A percentile compares a stretch with the other conserved stretches of the same genome.
These are phyloP conservation scores for Aspergillus floridensis DNA, from an alignment of 2,329 filamentous ascomycete species.

Conservation along the genomic window DNA sequence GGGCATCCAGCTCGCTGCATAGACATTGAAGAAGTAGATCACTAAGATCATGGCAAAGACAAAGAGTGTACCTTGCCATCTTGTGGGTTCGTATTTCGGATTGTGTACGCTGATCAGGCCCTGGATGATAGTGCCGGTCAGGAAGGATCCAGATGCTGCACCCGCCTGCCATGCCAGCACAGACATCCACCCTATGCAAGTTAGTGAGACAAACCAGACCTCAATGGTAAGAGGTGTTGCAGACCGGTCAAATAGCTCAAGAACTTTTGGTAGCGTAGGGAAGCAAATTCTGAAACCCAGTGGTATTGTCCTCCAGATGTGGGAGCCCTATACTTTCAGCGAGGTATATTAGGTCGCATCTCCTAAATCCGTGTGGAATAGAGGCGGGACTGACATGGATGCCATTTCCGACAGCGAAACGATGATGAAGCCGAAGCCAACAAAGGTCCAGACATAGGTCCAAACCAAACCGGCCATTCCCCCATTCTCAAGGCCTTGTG, in stretches of 20 bases:
- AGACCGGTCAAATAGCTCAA: conserved; percentile 52
- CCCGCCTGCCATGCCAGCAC: conserved; percentile 52
- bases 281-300: conserved; percentile 57
- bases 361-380: too few relatives aligned
- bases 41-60: conserved; percentile 47
- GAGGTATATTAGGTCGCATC: background rate
- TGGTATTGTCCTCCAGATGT: conserved; percentile 60
- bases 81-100: conserved; percentile 40
- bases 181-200: conserved; percentile 47
- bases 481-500: conserved; percentile 25
- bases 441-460: conserved; percentile 49
- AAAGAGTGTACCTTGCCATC: conserved; percentile 52
- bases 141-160: conserved; percentile 48
- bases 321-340: conserved; percentile 43
- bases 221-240: background rate
- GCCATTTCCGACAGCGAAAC: conserved; percentile 63
- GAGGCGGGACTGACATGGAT: conserved; percentile 29
- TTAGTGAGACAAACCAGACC: background rate
- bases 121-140: conserved; percentile 50
- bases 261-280: conserved; percentile 49
- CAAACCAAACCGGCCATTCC: conserved; percentile 29
- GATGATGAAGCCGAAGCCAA: conserved; percentile 66
- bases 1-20: conserved; percentile 33
- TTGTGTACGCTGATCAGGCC: conserved; percentile 44
- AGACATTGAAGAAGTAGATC: conserved; percentile 44